Conservation (phyloP, 495 filamentous ascomycete species). For the Penicillium macrosclerotiorum region DNA sequence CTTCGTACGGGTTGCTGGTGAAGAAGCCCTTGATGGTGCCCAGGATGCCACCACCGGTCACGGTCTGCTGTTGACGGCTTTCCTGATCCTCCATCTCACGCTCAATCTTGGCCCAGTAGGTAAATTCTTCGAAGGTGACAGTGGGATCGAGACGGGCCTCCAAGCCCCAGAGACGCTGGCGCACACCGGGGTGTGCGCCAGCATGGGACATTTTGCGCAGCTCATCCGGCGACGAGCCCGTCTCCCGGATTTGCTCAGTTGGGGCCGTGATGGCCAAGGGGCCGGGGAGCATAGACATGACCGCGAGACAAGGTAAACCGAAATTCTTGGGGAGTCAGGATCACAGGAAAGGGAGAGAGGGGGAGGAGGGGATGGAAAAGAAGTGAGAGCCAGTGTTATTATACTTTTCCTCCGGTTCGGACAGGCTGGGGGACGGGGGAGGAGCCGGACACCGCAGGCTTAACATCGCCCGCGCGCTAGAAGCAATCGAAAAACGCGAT, state of each 20-base stretch:
- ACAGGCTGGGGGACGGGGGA: too few species aligned
- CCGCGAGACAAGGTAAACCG: neutral
- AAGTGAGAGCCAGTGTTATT: neutral
- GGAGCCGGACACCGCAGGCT: too few species aligned
- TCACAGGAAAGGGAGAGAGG: neutral
- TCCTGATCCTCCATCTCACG: conserved; percentile 21
- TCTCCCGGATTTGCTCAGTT: conserved; percentile 12
- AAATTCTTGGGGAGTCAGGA: neutral
- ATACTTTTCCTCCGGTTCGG: too few species aligned
- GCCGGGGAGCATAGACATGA: conserved; percentile 15
- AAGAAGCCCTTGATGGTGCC: conserved; percentile 11
- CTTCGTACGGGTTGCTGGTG: conserved; percentile 6
- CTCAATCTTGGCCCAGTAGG: conserved; percentile 32
- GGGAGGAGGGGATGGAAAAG: too few species aligned
- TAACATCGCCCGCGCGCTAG: too few species aligned
- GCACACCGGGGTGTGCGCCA: conserved; percentile 5
- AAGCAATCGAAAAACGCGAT: too few species aligned
- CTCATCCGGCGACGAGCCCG: neutral
- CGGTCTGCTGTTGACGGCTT: neutral
- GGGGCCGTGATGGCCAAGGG: conserved; percentile 12
- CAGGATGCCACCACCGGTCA: neutral
- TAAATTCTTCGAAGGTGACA: conserved; percentile 35
- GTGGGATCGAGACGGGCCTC: conserved; percentile 25
- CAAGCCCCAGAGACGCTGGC: conserved; percentile 24
- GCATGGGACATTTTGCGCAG: conserved; percentile 4